Conservation (phyloP, 1,284 basidiomycete genomes). For the Phellopilus nigrolimitatus region DNA sequence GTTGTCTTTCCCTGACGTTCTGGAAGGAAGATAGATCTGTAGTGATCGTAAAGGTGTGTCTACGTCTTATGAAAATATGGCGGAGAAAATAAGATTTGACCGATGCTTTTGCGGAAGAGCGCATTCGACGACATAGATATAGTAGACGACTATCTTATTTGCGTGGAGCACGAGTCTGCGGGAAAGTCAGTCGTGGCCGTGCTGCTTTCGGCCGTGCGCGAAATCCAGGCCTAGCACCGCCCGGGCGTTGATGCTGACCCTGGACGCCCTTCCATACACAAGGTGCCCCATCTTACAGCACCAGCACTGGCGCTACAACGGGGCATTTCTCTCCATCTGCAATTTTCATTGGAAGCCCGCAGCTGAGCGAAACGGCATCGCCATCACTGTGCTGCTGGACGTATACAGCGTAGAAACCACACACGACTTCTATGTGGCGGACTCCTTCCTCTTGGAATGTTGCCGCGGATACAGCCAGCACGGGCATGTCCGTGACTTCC, state of each 20-base stretch:
- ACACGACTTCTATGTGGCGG: conserved; percentile 3
- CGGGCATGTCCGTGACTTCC: too few species aligned
- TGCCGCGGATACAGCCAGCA: too few species aligned
- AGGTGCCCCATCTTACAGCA: not conserved
- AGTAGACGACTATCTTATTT: conserved; percentile 4
- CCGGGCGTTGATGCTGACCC: not conserved
- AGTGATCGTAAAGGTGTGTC: conserved; percentile 9
- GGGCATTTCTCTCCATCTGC: conserved; percentile 11
- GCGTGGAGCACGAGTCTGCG: not conserved
- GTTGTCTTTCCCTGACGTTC: not conserved
- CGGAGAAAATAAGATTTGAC: not conserved
- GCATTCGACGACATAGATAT: conserved; percentile 10
- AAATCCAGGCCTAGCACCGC: not conserved
- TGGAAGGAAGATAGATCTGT: conserved; percentile 9
- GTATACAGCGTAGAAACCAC: conserved; percentile 5
- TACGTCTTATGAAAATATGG: not conserved
- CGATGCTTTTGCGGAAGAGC: not conserved
- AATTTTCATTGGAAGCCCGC: conserved; percentile 6
- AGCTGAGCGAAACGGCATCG: not conserved
- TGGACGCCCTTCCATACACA: not conserved
- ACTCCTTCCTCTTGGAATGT: not conserved
- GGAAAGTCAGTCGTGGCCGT: conserved; percentile 2
- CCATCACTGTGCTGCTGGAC: conserved; percentile 10
- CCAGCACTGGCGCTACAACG: not conserved
- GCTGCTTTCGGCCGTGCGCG: not conserved